Conservation (phyloP, 2,329 filamentous ascomycete genomes). For the Hyphodiscus sp. region DNA sequence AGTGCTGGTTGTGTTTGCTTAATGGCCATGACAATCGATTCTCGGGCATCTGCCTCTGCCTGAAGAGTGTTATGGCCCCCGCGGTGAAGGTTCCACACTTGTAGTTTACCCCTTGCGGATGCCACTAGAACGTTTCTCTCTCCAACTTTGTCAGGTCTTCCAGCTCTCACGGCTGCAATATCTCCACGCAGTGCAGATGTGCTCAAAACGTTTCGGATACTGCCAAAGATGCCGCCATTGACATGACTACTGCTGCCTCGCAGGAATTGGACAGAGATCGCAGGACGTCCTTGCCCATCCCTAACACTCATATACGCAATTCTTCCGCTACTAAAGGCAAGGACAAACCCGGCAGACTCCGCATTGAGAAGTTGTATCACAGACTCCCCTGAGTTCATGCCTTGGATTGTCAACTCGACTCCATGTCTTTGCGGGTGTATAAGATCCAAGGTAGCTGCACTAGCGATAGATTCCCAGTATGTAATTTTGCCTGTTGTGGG, state of each 20-base stretch:
- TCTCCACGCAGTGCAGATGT: conserved; percentile 66
- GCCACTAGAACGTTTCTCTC: conserved; percentile 79
- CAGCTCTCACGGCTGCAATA: conserved; percentile 72
- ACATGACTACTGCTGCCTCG: conserved; percentile 50
- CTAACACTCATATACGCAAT: conserved; percentile 80
- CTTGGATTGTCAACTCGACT: conserved; percentile 66
- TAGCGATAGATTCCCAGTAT: conserved; percentile 94
- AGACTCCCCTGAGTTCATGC: conserved; percentile 71
- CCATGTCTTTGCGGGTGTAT: conserved; percentile 69
- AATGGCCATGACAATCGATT: conserved; percentile 56
- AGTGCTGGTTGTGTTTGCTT: conserved; percentile 45
- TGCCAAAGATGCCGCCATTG: conserved; percentile 69
- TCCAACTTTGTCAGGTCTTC: conserved; percentile 64
- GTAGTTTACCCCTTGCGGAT: conserved; percentile 69
- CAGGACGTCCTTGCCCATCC: conserved; percentile 79
- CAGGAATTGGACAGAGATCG: conserved; percentile 72
- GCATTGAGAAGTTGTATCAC: conserved; percentile 74
- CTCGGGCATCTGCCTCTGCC: conserved; percentile 63
- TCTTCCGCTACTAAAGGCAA: conserved; percentile 79
- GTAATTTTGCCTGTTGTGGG: conserved; percentile 77
- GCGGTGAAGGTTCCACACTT: conserved; percentile 84
- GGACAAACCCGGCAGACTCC: conserved; percentile 77
- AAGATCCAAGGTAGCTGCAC: conserved; percentile 75
- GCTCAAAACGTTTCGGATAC: conserved; percentile 69
- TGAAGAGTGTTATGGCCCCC: conserved; percentile 74